These are phyloP conservation scores for Didymella segeticola DNA, from an alignment of 2,329 filamentous ascomycete genomes.

Conservation along the genomic window DNA sequence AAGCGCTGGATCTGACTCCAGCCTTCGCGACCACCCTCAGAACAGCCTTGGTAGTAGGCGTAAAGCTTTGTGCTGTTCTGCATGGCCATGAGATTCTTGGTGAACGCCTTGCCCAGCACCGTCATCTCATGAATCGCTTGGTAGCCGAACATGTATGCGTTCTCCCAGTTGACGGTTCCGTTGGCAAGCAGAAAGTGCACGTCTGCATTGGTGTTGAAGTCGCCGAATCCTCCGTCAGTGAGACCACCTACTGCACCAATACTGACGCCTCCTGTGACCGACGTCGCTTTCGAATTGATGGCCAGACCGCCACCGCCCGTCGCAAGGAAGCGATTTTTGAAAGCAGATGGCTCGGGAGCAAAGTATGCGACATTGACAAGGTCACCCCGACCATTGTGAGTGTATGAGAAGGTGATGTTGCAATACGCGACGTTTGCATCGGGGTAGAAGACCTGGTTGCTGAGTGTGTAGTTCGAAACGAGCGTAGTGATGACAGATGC, in stretches of 20 bases:
- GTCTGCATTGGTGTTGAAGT: slow-evolving; percentile 51
- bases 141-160: slow-evolving; percentile 59
- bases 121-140: slow-evolving; percentile 60
- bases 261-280: slow-evolving; percentile 28
- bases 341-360: slow-evolving; percentile 52
- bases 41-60: slow-evolving; percentile 62
- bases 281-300: slow-evolving; percentile 43
- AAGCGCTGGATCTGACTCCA: slow-evolving; percentile 59
- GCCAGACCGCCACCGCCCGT: slow-evolving; percentile 55
- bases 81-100: slow-evolving; percentile 47
- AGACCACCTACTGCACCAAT: slow-evolving; percentile 36
- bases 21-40: slow-evolving; percentile 55
- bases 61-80: slow-evolving; percentile 37
- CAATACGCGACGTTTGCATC: slow-evolving; percentile 43
- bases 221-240: slow-evolving; percentile 60
- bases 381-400: slow-evolving; percentile 46
- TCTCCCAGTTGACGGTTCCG: slow-evolving; percentile 59
- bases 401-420: slow-evolving; percentile 56
- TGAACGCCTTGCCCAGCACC: slow-evolving; percentile 54
- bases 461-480: not conserved
- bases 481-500: not conserved
- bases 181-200: slow-evolving; percentile 44
- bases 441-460: slow-evolving; percentile 1
- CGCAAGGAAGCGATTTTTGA: slow-evolving; percentile 54
- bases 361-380: slow-evolving; percentile 42